Conservation (phyloP, 371 early-diverging fungal species). For the Sanchytrium tribonematis region DNA sequence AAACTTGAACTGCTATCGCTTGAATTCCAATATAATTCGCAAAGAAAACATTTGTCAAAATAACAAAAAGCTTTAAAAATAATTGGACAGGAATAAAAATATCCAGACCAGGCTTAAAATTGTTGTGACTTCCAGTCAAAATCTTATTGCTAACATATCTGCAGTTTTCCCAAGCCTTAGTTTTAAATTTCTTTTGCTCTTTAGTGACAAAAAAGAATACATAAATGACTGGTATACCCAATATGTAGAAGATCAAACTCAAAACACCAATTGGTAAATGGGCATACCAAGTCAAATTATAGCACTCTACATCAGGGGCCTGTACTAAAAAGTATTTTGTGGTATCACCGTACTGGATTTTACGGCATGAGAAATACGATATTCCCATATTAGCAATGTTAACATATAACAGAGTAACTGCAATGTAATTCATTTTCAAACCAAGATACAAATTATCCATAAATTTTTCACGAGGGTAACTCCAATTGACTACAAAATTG, state of each 20-base stretch:
- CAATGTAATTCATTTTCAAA: not conserved
- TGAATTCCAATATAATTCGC: not conserved
- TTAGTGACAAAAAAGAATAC: not conserved
- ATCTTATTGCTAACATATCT: not conserved
- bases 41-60: not conserved
- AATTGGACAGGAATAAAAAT: not conserved
- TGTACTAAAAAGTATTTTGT: not conserved
- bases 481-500: not conserved
- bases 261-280: not conserved
- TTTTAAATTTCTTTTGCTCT: not conserved
- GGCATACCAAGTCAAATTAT: not conserved
- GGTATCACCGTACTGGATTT: not conserved
- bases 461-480: not conserved
- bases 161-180: not conserved
- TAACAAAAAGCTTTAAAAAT: not conserved
- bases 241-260: not conserved
- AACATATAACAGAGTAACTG: not conserved
- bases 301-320: not conserved
- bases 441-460: not conserved
- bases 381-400: not conserved
- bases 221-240: not conserved
- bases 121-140: not conserved
- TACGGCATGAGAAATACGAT: not conserved
- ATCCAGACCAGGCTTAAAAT: not conserved
- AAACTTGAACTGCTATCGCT: not conserved